Base-by-base conservation (phyloP, 2,329 filamentous ascomycete species). In the Penicillium sp. region DNA sequence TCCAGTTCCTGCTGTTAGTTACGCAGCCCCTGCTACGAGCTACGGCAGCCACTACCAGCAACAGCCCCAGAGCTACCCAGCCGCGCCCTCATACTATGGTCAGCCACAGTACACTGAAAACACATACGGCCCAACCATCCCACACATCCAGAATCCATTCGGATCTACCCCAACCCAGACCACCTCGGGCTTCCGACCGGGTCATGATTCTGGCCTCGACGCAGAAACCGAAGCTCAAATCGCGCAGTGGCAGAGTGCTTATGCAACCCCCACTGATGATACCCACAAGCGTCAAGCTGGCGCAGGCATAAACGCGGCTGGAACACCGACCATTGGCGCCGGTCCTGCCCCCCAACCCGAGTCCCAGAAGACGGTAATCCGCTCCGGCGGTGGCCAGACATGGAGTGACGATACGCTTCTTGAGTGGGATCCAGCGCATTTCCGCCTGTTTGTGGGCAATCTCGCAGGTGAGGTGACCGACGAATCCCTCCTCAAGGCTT, bases 391-490 rank as follows among this genome's bases (percentile, higher is more conserved):
- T 57, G 94, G 94, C 51, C 90, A 96, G 77, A 89, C 86, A 54
- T 99, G 94, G 94, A 88, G 89, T 22, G 94, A 99, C 71, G 82
- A 89, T 53, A 84, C 88, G 0, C 83, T 99, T 3, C 83, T 97
- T 2, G 94, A 97, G 72, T 99, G 94, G 94, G 92, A 97, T 69
- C 93, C 93, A 1, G 84, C 89, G 27, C 94, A 99, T 71, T 89
- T 96, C 67, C 90, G 94, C 34, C 85, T 99, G 41, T 97, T 97
- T 73, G 92, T 97, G 14, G 94, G 94, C 60, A 99, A 99, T 72
- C 83, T 99, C 48, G 94, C 94, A 39, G 94, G 94, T 63, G 94
- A 99, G 78, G 94, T 96, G 29, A 99, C 94, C 1, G 94, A 99
- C 73, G 94, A 99, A 52, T 94, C 90, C 1, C 82, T 99, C 10